phyloP scores from a whole-genome alignment of 805 yeast species.

The Kuraishia piskuri region DNA sequence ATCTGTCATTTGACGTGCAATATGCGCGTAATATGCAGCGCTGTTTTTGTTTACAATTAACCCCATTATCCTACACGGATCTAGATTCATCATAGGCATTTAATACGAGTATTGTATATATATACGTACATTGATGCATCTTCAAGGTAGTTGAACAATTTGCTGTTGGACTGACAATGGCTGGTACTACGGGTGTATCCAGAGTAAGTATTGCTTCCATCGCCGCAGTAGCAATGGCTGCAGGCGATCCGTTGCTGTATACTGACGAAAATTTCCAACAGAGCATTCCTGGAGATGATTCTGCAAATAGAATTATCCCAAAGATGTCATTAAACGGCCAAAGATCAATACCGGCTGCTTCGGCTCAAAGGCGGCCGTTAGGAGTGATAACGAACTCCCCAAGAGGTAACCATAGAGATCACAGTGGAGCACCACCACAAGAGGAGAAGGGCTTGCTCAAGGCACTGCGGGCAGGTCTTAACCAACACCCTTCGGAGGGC shows the following conservation, averaged over 20 bases:
- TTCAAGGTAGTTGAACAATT: too few relatives aligned
- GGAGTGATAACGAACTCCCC: neutral
- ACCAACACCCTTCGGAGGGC: neutral
- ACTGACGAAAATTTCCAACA: neutral
- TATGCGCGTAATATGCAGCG: neutral
- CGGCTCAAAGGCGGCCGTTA: neutral
- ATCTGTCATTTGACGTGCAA: neutral
- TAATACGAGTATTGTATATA: neutral
- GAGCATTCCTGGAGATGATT: neutral
- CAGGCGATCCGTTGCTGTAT: neutral
- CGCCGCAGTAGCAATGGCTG: neutral
- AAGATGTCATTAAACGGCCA: neutral
- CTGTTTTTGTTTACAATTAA: neutral
- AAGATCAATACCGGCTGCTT: neutral
- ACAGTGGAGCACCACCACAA: neutral
- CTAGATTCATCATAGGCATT: neutral
- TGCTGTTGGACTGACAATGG: neutral
- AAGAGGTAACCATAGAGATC: neutral
- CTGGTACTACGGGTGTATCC: neutral
- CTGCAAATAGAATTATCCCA: neutral
- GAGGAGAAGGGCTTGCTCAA: neutral
- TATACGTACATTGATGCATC: neutral
- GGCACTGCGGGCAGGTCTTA: neutral
- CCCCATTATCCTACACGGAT: neutral
- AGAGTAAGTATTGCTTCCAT: neutral